phyloP scores from a whole-genome alignment of 257 asterid genomes.

The Solanum verrucosum region DNA sequence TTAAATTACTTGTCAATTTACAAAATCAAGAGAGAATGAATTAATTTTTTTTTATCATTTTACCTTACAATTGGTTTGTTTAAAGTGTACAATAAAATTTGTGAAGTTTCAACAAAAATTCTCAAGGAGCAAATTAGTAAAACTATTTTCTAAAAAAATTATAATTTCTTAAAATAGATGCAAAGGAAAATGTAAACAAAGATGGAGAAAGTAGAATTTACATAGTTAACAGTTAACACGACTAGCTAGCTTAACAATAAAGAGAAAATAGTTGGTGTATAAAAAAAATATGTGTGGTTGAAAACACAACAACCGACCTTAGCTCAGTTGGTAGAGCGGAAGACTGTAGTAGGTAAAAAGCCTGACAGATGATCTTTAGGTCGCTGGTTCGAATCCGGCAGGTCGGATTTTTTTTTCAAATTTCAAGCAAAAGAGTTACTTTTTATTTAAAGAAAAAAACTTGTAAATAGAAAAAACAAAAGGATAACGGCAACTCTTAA shows the following conservation, averaged over 20 bases:
- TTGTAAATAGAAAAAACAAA: background rate
- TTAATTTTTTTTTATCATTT: too few species aligned
- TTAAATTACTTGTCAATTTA: too few species aligned
- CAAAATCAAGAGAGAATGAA: too few species aligned
- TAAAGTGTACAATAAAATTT: background rate
- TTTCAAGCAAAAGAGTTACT: background rate
- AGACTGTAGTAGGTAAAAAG: background rate
- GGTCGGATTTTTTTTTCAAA: background rate
- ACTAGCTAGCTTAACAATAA: background rate
- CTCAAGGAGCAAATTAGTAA: too few species aligned
- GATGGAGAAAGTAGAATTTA: background rate
- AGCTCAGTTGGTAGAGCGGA: conserved; percentile 8
- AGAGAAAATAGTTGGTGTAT: background rate
- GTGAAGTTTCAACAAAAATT: background rate
- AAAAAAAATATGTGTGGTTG: rapidly evolving
- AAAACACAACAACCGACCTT: background rate
- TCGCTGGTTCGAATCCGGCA: conserved; percentile 42
- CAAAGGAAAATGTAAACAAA: background rate
- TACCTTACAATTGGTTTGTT: too few species aligned
- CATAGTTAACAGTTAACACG: background rate
- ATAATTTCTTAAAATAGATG: background rate
- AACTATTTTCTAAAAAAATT: too few species aligned
- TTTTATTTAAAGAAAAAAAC: background rate
- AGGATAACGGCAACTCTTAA: background rate
- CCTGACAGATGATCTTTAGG: conserved; percentile 14